These are phyloP conservation scores for Globisporangium cystogenes DNA, from an alignment of 352 stramenopile species.

Conservation along the genomic window DNA sequence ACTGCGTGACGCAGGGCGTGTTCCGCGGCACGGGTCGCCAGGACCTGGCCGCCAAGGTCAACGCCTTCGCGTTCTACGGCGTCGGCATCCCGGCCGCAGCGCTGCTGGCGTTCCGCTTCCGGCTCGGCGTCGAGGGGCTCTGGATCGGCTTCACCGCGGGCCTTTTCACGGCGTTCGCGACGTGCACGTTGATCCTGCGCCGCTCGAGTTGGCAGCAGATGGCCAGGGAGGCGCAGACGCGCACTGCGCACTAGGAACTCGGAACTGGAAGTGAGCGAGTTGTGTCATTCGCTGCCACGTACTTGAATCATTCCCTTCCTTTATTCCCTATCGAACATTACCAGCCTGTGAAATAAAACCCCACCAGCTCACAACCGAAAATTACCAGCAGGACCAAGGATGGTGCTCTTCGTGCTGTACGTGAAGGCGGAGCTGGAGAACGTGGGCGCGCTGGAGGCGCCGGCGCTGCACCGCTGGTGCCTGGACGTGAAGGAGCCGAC, in stretches of 20 bases:
- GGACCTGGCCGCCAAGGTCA: constrained; percentile 20
- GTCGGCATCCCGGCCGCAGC: constrained; percentile 64
- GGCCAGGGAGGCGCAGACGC: constrained; percentile 16
- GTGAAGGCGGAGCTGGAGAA: constrained; percentile 88
- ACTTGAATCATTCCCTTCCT: too few species aligned
- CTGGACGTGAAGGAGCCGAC: constrained; percentile 81
- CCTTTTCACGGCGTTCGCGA: constrained; percentile 18
- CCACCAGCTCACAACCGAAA: too few species aligned
- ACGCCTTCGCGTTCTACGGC: constrained; percentile 67
- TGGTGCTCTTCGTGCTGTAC: constrained; percentile 86
- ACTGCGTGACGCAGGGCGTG: constrained; percentile 24
- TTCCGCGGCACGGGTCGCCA: constrained; percentile 31
- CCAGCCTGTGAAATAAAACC: too few species aligned
- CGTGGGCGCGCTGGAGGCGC: constrained; percentile 64
- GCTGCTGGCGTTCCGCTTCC: constrained; percentile 40
- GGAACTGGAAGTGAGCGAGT: too few species aligned
- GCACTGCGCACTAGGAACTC: constrained; percentile 14
- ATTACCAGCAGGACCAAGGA: constrained; percentile 14
- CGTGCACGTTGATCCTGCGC: constrained; percentile 13
- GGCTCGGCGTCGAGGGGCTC: constrained; percentile 44
- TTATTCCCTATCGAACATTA: too few species aligned
- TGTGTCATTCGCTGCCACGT: too few species aligned
- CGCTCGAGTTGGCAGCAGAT: constrained; percentile 18
- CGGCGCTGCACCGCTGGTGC: constrained; percentile 71
- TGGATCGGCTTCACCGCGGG: constrained; percentile 57